Base-by-base conservation (phyloP, 2,329 filamentous ascomycete genomes). In the Diplodia intermedia region DNA sequence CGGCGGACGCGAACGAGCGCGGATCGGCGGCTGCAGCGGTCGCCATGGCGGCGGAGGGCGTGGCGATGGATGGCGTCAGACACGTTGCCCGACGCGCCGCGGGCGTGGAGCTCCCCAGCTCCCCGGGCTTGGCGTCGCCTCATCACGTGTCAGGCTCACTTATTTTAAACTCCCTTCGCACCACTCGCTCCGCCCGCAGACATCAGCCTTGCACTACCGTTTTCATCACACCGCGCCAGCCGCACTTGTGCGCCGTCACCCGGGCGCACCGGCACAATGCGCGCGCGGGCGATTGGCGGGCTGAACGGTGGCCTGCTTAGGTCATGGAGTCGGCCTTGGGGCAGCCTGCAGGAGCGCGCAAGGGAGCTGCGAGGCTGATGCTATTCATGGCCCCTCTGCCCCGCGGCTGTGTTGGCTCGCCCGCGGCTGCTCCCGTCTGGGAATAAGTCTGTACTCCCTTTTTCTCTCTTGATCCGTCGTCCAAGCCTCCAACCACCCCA, bases 1-100 rank as follows among this genome's bases (percentile, higher is more conserved):
- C 85, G 88, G 88, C 90, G 74, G 83, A 83, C 70, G 84, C 80
- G 69, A 90, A 82, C 66, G 80, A 82, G 70, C 83, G 80, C 18
- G 86, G 82, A 73, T 90, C 86, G 47, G 86, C 85, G 38, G 82
- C 82, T 72, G 87, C 60, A n/a, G 43, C 85, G 40, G 79, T 78
- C n/a, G 85, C 79, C 85, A 87, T 8, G 50, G 15, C 43, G 56
- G 40, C 50, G 43, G 43, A 18, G n/a, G 43, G 43, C 43, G 36
- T 43, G 23, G 14, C 8, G 36, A 43, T n/a, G 20, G 33, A 20
- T 52, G 65, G 53, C 43, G 54, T 52, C 54, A 60, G 55, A 67
- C 29, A 67, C 54, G 65, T 67, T 31, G 54, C 63, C 50, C 55
- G 53, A 52, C n/a, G 38, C 31, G 52, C 54, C 20, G n/a, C 62